These are phyloP conservation scores for Calonectria montana DNA, from an alignment of 2,329 filamentous ascomycete genomes.

Conservation along the genomic window DNA sequence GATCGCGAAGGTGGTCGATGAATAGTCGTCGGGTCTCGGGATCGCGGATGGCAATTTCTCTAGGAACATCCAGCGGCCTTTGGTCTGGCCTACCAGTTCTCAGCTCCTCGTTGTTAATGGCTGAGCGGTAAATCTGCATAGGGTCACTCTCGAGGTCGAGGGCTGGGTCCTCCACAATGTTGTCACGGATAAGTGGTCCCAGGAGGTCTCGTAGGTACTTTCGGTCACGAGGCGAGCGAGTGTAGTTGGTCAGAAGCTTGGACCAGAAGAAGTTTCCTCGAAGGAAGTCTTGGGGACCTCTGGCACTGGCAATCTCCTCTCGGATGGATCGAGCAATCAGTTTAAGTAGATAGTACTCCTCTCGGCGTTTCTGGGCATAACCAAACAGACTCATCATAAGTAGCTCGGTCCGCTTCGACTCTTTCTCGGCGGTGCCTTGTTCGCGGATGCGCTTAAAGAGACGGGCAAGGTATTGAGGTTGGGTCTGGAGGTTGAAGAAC, in stretches of 20 bases:
- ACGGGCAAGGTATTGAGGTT: conserved; percentile 91
- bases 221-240: conserved; percentile 89
- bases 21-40: conserved; percentile 92
- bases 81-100: conserved; percentile 87
- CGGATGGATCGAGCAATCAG: conserved; percentile 84
- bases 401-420: conserved; percentile 91
- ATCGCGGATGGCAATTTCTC: conserved; percentile 95
- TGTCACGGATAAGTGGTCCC: conserved; percentile 86
- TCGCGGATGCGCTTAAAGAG: conserved; percentile 88
- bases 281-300: conserved; percentile 83
- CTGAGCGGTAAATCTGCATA: conserved; percentile 94
- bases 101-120: conserved; percentile 97
- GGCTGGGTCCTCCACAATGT: conserved; percentile 90
- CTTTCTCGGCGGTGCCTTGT: conserved; percentile 87
- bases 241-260: conserved; percentile 87
- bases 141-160: conserved; percentile 97
- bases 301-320: conserved; percentile 84
- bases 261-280: conserved; percentile 95
- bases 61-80: conserved; percentile 84
- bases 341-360: conserved; percentile 97
- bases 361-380: conserved; percentile 94
- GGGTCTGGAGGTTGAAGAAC: conserved; percentile 97
- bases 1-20: conserved; percentile 92
- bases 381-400: conserved; percentile 97
- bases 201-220: conserved; percentile 92